A percentile compares a stretch with the other conserved stretches of the same genome.
phyloP scores from a whole-genome alignment of 176 grass and related monocot species.

The Ensete glaucum region DNA sequence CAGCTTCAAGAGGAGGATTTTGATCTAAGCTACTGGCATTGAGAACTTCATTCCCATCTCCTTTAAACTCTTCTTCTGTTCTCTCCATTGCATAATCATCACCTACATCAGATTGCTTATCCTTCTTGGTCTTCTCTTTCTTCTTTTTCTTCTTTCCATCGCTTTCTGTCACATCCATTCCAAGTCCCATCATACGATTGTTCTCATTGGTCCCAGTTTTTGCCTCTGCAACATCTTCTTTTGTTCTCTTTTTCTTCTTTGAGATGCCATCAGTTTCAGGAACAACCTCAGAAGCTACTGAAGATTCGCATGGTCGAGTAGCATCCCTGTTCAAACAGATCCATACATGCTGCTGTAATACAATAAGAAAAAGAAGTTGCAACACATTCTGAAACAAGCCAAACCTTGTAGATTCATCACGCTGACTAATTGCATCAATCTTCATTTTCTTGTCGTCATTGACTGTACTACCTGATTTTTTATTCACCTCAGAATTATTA shows the following conservation, averaged over 20 bases:
- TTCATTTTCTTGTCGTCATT: slow-evolving; percentile 67
- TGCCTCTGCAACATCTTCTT: slow-evolving; percentile 25
- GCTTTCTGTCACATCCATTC: not conserved
- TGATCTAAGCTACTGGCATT: not conserved
- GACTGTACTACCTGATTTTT: slow-evolving; percentile 6
- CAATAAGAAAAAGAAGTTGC: not conserved
- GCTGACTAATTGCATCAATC: slow-evolving; percentile 27
- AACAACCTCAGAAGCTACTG: not conserved
- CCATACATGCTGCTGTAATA: not conserved
- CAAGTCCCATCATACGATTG: slow-evolving; percentile 12
- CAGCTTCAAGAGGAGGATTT: not conserved
- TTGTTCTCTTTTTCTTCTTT: slow-evolving; percentile 63
- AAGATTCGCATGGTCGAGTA: slow-evolving; percentile 10
- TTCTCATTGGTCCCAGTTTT: slow-evolving; percentile 19
- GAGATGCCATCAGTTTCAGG: slow-evolving; percentile 23
- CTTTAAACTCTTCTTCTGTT: slow-evolving; percentile 16
- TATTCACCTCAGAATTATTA: slow-evolving; percentile 17
- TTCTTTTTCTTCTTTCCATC: slow-evolving; percentile 43
- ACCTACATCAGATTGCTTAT: slow-evolving; percentile 26
- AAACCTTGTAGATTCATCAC: slow-evolving; percentile 37
- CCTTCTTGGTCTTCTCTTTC: slow-evolving; percentile 29
- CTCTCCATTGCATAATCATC: slow-evolving; percentile 21
- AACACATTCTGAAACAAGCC: not conserved
- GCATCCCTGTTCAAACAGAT: slow-evolving; percentile 15
- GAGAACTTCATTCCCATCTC: slow-evolving; percentile 11